Percentiles rank a stretch among this genome's conserved stretches.
Conservation (phyloP, 495 filamentous ascomycete species). For the Collariella sp. region DNA sequence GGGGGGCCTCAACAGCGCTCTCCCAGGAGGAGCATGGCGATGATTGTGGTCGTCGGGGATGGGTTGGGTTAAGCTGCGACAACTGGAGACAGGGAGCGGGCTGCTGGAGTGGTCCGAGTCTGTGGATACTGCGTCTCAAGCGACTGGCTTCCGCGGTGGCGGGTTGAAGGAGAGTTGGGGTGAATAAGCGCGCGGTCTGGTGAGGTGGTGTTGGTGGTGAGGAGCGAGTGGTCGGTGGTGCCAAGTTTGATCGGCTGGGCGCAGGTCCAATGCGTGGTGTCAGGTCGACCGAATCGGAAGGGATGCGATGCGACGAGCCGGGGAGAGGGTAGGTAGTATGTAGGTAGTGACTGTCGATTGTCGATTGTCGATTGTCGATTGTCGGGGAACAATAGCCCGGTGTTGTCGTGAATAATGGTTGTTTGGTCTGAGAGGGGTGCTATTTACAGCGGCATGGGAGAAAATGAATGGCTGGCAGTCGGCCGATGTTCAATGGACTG, state of each 20-base stretch:
- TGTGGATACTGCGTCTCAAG: not conserved
- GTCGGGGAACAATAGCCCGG: conserved; percentile 10
- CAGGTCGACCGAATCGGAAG: conserved; percentile 17
- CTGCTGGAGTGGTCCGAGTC: not conserved
- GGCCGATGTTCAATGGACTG: not conserved
- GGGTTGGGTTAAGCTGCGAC: conserved; percentile 2
- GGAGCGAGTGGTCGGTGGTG: conserved; percentile 5
- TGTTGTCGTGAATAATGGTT: conserved; percentile 5
- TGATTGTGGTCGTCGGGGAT: conserved; percentile 14
- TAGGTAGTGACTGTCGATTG: not conserved
- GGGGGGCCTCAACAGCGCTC: conserved; percentile 13
- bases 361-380: conserved; percentile 10
- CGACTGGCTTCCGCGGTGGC: not conserved
- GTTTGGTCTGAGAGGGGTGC: not conserved
- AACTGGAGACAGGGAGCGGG: not conserved
- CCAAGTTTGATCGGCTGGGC: conserved; percentile 31
- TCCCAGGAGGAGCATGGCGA: conserved; percentile 15
- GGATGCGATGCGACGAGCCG: conserved; percentile 18
- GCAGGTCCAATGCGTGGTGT: conserved; percentile 15
- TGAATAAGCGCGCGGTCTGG: not conserved
- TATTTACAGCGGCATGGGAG: conserved; percentile 2
- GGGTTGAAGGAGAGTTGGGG: not conserved
- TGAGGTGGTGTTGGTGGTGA: not conserved
- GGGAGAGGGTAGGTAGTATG: not conserved
- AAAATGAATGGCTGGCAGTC: conserved; percentile 16